Evolutionary conservation across 495 filamentous ascomycete species (phyloP), one percentile per base, ranked within the genome.

Genomic region (Aspergillus hancockii): DNA sequence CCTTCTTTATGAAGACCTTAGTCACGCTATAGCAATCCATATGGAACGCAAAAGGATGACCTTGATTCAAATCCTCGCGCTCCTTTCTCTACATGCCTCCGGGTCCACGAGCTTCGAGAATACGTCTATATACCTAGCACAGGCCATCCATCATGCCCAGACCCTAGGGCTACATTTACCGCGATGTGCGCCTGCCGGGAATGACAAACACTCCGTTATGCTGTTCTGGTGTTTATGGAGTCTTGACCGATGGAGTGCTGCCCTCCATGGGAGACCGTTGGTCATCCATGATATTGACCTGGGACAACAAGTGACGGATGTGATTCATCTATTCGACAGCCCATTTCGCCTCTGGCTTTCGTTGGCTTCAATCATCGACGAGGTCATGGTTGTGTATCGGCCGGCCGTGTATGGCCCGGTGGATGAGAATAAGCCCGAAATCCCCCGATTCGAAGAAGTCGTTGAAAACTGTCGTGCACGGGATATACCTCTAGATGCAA

Each of bases 201-300:
- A 52, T 4, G 77, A 81, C 4, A 60, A 51, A 32, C 45, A 18
- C 2, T 3, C 28, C 9, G 49, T 55, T n/a, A 67, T 74, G 7
- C 67, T 89, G 0, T 86, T 88, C 57, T 88, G 83, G 71, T 86
- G 81, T 57, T 59, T 89, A 8, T 88, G 85, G 79, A 80, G 81
- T 19, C 67, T 89, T 0, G 87, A 90, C 62, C 75, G 81, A 34
- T 71, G 85, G 23, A 83, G 82, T 34, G 75, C 80, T 2, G 78
- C 80, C 10, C 81, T 86, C 41, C 79, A 83, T 60, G 85, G 83
- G 28, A 75, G 86, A 18, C 85, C 86, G 8, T 61, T 86, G 21
- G 61, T 87, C 32, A 85, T 90, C 65, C 79, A 87, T 61, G 85
- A 89, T 57, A 65, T 77, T 25, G 87, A 90, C 59, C 65, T 81